Base-by-base conservation (phyloP, 805 yeast species). In the Lipomyces oligophaga region DNA sequence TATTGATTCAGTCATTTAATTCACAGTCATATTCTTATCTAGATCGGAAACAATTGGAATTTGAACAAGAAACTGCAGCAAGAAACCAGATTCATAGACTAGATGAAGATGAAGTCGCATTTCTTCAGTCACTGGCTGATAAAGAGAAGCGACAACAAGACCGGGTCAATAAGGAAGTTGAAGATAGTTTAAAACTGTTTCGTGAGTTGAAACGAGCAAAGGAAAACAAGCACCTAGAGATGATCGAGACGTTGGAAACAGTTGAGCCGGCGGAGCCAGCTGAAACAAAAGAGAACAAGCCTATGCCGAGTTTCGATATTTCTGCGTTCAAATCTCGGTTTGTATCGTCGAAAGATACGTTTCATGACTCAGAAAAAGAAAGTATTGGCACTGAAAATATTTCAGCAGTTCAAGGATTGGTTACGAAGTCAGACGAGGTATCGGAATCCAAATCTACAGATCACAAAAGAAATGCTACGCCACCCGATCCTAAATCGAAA, bases 31-130 rank as follows among this genome's bases (percentile, higher is more conserved):
- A 40, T 8, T 26, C 15, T 13, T 16, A 19, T 15, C 10, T n/a
- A 51, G 55, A 47, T 10, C 31, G 27, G 24, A 43, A 51, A 27
- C 54, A 51, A 33, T 43, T 32, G 13, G 47, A 47, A 4, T 48
- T 43, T 28, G 55, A 51, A 43, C 52, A 45, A 30, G 33, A 11
- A 13, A 26, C 34, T 11, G 49, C 55, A 11, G 36, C 30, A n/a
- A 27, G 47, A 6, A 51, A 45, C 34, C 43, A 34, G 26, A 20
- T 51, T 26, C 55, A 51, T 20, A 15, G 48, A 32, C 37, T 51
- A n/a, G 55, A 51, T 38, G 51, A 43, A 3, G 50, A 49, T 21
- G 55, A 51, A 34, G 34, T 51, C 26, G 38, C 27, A 10, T 51
- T 51, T 43, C 28, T 51, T 16, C 43, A 51, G n/a, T 28, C 43